Base-by-base conservation (phyloP, 148 eudicot species). In the Rhododendron williamsianum region DNA sequence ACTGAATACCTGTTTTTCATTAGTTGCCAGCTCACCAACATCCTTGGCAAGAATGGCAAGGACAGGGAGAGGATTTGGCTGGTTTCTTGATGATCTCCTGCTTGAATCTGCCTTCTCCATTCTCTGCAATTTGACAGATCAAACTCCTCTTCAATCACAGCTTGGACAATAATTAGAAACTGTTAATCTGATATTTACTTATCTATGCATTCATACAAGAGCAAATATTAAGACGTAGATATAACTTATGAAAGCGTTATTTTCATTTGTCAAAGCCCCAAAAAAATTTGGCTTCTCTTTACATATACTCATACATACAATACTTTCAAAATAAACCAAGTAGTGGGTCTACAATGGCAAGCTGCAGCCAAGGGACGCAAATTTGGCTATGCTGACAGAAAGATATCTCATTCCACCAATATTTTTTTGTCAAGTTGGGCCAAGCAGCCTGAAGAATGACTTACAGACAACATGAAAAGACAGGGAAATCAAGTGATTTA, bases 51-150 rank as follows among this genome's bases (percentile, higher is more conserved):
- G 94, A 88, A 95, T 97, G 71, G 93, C 98, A 80, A 97, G 98
- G 77, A 93, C 91, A 38, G 98, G 99, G 88, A 93, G 98, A 86
- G 98, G 92, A 87, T 94, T 94, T 46, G 92, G 94, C 89, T 91
- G 98, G 89, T 97, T 95, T 87, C 91, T 94, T 58, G 99, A 91
- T 88, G 98, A 94, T 87, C 99, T 94, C 86, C 98, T 92, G 87
- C 98, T 95, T 82, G 98, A 95, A 91, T 95, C 98, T 87, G 98
- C 96, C 88, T 95, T 93, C 91, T 95, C 99, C 99, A 97, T 97
- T 89, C 83, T 89, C 99, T 97, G 96, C 87, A 92, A 82, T 23
- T 88, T 78, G 65, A 45, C 71, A 58, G 74, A 84, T 67, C 54
- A 89, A 76, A 87, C 38, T 25, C 48, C 79, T 83, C 19, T 23